phyloP scores from a whole-genome alignment of 768 basidiomycete genomes.

The Hygrophoropsis aurantiaca region DNA sequence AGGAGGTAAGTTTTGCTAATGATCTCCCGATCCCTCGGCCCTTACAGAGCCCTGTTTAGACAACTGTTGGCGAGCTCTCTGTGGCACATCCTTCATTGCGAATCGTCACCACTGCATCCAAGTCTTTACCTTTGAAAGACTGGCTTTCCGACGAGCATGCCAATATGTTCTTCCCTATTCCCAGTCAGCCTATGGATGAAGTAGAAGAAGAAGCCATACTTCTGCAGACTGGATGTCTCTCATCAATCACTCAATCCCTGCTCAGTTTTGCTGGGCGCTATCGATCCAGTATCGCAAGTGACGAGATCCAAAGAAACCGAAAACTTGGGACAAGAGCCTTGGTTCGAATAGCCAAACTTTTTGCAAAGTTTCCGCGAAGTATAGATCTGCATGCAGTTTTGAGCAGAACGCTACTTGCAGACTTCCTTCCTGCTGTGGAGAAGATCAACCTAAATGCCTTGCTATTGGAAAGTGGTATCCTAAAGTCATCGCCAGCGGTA shows the following conservation, averaged over 20 bases:
- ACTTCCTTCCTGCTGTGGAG: slow-evolving; percentile 63
- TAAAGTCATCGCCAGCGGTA: slow-evolving; percentile 42
- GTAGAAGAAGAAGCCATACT: slow-evolving; percentile 53
- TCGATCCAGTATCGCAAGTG: slow-evolving; percentile 50
- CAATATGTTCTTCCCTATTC: slow-evolving; percentile 69
- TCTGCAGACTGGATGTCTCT: slow-evolving; percentile 48
- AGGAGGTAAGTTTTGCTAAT: slow-evolving; percentile 38
- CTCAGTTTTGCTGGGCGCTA: slow-evolving; percentile 60
- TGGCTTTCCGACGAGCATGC: slow-evolving; percentile 68
- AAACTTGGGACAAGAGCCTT: slow-evolving; percentile 63
- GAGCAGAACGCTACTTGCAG: slow-evolving; percentile 49
- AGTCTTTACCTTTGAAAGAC: slow-evolving; percentile 63
- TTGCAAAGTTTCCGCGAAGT: slow-evolving; percentile 45
- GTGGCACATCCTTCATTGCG: slow-evolving; percentile 59
- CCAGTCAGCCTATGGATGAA: slow-evolving; percentile 57
- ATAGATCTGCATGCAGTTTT: slow-evolving; percentile 49
- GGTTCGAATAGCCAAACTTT: slow-evolving; percentile 50
- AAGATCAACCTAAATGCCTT: slow-evolving; percentile 51
- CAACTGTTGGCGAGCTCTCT: slow-evolving; percentile 40
- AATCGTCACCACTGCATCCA: slow-evolving; percentile 60
- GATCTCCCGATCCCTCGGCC: no score
- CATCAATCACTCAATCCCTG: slow-evolving; percentile 36
- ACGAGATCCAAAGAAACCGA: slow-evolving; percentile 59
- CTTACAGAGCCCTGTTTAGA: slow-evolving; percentile 2
- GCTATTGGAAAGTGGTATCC: slow-evolving; percentile 50